Evolutionary conservation across 2,329 filamentous ascomycete genomes (phyloP).

Genomic region (Remersonia thermophila): DNA sequence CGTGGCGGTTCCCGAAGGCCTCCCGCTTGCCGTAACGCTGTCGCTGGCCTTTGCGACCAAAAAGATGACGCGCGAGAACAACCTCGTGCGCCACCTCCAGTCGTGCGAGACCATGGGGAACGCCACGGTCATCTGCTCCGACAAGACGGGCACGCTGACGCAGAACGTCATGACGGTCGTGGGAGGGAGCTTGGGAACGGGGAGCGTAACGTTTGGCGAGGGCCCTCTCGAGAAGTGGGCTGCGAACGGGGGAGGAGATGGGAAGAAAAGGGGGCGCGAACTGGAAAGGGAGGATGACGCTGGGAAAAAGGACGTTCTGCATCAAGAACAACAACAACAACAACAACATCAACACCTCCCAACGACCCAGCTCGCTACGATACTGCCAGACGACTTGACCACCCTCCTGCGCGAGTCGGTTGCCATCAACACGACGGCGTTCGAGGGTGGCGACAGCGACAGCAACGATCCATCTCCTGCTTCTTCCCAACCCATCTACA

Average conservation of each 20-base stretch:
- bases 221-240: too few relatives aligned
- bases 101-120: conserved; percentile 63
- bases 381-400: background rate
- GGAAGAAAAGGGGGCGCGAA: too few relatives aligned
- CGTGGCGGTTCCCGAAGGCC: conserved; percentile 53
- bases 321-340: too few relatives aligned
- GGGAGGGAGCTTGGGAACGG: conserved; percentile 37
- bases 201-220: background rate
- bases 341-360: background rate
- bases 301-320: too few relatives aligned
- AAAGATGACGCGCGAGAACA: conserved; percentile 57
- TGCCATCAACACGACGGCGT: conserved; percentile 56
- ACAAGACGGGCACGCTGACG: conserved; percentile 50
- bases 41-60: conserved; percentile 56
- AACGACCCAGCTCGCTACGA: background rate
- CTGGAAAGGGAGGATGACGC: background rate
- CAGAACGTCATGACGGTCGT: conserved; percentile 47
- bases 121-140: conserved; percentile 35
- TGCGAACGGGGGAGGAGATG: too few relatives aligned
- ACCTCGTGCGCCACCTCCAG: conserved; percentile 53
- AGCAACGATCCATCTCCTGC: conserved; percentile 5
- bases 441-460: conserved; percentile 52
- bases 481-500: conserved; percentile 35
- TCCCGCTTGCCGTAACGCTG: conserved; percentile 54
- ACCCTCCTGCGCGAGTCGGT: conserved; percentile 18